These are phyloP conservation scores for Nemania abortiva DNA, from an alignment of 2,329 filamentous ascomycete genomes.

Conservation along the genomic window DNA sequence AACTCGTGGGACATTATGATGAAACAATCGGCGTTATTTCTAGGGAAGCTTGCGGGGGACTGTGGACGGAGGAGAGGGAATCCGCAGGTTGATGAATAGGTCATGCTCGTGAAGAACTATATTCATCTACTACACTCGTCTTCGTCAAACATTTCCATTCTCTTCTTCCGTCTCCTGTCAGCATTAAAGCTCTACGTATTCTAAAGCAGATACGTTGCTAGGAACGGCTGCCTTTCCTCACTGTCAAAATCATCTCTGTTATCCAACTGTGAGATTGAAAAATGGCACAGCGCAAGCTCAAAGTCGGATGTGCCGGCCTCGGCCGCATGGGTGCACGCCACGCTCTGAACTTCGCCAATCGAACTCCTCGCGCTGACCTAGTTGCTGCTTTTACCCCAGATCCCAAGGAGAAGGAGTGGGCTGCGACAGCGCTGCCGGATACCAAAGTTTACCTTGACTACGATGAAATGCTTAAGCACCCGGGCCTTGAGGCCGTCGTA, in stretches of 20 bases:
- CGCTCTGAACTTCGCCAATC: conserved; percentile 23
- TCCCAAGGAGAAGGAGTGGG: conserved; percentile 59
- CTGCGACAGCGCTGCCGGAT: conserved; percentile 58
- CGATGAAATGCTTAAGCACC: conserved; percentile 59
- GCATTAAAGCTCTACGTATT: neutral
- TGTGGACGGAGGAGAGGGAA: too few species aligned
- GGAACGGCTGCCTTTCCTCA: neutral
- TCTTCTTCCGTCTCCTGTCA: too few species aligned
- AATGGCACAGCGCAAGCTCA: conserved; percentile 20
- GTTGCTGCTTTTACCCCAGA: conserved; percentile 64
- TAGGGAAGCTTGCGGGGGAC: too few species aligned
- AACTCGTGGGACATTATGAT: too few species aligned
- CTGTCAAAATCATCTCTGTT: neutral
- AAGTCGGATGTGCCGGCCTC: conserved; percentile 18
- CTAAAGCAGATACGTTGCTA: neutral
- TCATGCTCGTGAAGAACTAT: too few species aligned
- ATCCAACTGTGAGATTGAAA: neutral
- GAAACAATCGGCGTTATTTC: too few species aligned
- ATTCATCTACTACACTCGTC: too few species aligned
- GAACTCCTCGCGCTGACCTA: conserved; percentile 60
- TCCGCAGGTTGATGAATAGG: too few species aligned
- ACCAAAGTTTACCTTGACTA: conserved; percentile 60
- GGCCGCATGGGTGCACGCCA: conserved; percentile 44
- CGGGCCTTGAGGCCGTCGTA: conserved; percentile 58
- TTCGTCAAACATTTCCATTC: too few species aligned